Conservation (phyloP, 1,284 basidiomycete species). For the Neonothopanus nambi region DNA sequence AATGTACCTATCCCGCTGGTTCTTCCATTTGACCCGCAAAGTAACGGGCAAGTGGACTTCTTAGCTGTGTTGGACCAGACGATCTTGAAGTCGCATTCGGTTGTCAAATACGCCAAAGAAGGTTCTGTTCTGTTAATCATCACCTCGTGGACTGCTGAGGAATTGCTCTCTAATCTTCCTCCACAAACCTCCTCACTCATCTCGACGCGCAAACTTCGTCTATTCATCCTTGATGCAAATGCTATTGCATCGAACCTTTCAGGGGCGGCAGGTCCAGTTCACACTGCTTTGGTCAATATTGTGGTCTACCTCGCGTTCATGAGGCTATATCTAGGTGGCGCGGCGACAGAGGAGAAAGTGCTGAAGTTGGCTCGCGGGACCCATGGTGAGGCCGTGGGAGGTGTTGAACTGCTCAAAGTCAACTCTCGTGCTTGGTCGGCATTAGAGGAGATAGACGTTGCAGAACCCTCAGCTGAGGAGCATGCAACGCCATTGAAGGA, state of each 20-base stretch:
- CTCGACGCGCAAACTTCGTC: conserved; percentile 47
- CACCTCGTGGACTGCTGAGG: conserved; percentile 62
- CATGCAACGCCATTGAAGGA: conserved; percentile 43
- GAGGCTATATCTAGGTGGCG: conserved; percentile 67
- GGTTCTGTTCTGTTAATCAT: conserved; percentile 60
- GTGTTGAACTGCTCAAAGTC: conserved; percentile 46
- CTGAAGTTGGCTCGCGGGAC: conserved; percentile 47
- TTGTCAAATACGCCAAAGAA: conserved; percentile 58
- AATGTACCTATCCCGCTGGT: conserved; percentile 45
- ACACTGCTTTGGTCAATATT: conserved; percentile 49
- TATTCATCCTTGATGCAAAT: conserved; percentile 62
- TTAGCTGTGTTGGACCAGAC: conserved; percentile 68
- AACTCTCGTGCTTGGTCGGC: conserved; percentile 57
- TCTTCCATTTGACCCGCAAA: conserved; percentile 51
- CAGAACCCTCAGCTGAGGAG: conserved; percentile 19
- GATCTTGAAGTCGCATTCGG: conserved; percentile 66
- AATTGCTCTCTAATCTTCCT: conserved; percentile 58
- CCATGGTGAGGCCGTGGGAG: conserved; percentile 43
- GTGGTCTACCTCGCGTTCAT: conserved; percentile 67
- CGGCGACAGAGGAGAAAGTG: conserved; percentile 54
- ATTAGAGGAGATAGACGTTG: conserved; percentile 52
- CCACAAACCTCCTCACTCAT: conserved; percentile 41
- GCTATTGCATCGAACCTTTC: conserved; percentile 38
- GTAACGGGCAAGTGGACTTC: conserved; percentile 59
- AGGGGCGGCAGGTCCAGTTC: conserved; percentile 32